Percentiles rank a stretch among this genome's conserved stretches.
These are phyloP conservation scores for Hypericum perforatum DNA, from an alignment of 345 rosid species.

Conservation along the genomic window DNA sequence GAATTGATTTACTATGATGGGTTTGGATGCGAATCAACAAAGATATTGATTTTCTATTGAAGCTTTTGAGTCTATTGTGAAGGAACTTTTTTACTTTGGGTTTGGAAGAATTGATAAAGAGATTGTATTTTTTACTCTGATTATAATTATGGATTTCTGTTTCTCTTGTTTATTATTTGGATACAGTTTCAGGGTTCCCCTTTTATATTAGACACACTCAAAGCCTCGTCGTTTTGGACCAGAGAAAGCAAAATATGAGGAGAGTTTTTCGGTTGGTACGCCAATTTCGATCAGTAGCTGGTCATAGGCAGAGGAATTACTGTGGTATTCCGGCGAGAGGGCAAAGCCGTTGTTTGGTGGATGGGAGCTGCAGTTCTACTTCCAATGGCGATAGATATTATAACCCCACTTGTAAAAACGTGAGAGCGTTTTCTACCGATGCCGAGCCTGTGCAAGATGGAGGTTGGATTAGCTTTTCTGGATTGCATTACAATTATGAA, in stretches of 20 bases:
- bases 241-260: constrained; percentile 37
- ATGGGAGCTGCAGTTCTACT: constrained; percentile 13
- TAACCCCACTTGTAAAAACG: constrained; percentile 15
- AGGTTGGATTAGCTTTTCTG: constrained; percentile 24
- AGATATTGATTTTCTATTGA: no score
- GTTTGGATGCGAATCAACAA: no score
- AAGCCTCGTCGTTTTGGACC: neutral
- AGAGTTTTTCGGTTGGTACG: constrained; percentile 33
- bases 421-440: constrained; percentile 43
- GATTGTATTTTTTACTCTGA: no score
- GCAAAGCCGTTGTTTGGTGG: constrained; percentile 14
- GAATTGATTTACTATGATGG: no score
- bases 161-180: no score
- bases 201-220: no score
- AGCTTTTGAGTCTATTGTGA: no score
- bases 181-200: no score
- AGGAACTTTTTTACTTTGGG: no score
- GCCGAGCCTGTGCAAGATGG: constrained; percentile 25
- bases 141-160: no score
- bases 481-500: neutral
- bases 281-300: constrained; percentile 31
- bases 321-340: constrained; percentile 22
- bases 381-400: constrained; percentile 15
- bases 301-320: constrained; percentile 14
- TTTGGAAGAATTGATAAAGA: no score